phyloP scores from a whole-genome alignment of 2,329 filamentous ascomycete species.

The Helotiales sp. region DNA sequence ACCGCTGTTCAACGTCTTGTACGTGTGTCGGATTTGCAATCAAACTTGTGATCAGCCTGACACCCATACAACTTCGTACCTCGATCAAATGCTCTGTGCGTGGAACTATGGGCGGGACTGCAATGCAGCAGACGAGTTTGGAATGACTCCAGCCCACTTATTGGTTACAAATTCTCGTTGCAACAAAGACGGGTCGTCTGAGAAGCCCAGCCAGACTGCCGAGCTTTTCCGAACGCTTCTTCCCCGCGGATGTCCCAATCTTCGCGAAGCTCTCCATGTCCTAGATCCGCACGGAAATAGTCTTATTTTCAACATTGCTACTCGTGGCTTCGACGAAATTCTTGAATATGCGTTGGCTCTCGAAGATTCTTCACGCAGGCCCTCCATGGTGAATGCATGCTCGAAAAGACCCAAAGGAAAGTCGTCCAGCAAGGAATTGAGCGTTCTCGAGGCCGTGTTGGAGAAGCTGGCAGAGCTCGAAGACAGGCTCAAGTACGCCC shows the following conservation, averaged over 20 bases:
- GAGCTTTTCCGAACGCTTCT: conserved; percentile 31
- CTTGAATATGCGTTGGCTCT: conserved; percentile 31
- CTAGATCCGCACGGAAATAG: conserved; percentile 33
- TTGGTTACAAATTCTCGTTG: conserved; percentile 28
- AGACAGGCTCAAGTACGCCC: not conserved
- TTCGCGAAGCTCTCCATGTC: conserved; percentile 33
- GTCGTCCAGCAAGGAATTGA: conserved; percentile 8
- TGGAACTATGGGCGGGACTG: conserved; percentile 30
- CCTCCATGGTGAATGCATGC: conserved; percentile 34
- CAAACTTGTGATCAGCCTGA: conserved; percentile 16
- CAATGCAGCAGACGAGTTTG: conserved; percentile 33
- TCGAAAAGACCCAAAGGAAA: not conserved
- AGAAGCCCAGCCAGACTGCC: conserved; percentile 26
- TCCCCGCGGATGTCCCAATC: conserved; percentile 20
- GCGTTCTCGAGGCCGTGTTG: conserved; percentile 20
- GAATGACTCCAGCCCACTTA: conserved; percentile 34
- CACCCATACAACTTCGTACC: conserved; percentile 29
- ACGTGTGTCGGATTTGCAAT: conserved; percentile 31
- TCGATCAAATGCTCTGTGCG: conserved; percentile 34
- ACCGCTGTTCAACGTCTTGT: conserved; percentile 18
- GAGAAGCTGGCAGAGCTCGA: conserved; percentile 21
- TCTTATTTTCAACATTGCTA: conserved; percentile 32
- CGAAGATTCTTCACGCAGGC: conserved; percentile 24
- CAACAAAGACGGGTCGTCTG: conserved; percentile 22
- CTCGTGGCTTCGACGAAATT: conserved; percentile 31